These are phyloP conservation scores for Penicillium sp. DNA, from an alignment of 2,329 filamentous ascomycete genomes.

Conservation along the genomic window DNA sequence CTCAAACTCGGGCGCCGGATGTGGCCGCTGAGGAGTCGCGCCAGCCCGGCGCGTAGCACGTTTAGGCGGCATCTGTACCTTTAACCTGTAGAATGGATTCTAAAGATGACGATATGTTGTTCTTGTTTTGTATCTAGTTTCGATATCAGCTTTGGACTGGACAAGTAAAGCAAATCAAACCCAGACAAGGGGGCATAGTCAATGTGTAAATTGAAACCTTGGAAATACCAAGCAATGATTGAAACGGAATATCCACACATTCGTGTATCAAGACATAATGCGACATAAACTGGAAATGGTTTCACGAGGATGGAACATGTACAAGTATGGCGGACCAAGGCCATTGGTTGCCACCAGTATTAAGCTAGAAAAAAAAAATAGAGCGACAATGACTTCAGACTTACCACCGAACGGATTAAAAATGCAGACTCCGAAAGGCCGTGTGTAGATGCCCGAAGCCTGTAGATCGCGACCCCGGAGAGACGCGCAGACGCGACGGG, in stretches of 20 bases:
- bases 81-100: not conserved
- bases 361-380: not conserved
- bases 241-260: not conserved
- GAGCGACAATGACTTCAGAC: not conserved
- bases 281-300: not conserved
- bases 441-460: constrained; percentile 1
- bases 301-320: not conserved
- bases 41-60: constrained; percentile 20
- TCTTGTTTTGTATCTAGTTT: constrained; percentile 1
- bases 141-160: not conserved
- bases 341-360: not conserved
- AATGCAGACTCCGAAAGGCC: not conserved
- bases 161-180: not conserved
- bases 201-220: not conserved
- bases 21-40: constrained; percentile 9
- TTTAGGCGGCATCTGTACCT: constrained; percentile 29
- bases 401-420: not conserved
- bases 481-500: constrained; percentile 29
- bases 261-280: not conserved
- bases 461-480: constrained; percentile 20
- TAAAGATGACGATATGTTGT: not conserved
- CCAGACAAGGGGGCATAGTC: not conserved
- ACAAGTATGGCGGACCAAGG: not conserved
- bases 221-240: not conserved
- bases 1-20: not conserved